These are phyloP conservation scores for Symbiotaphrina buchneri DNA, from an alignment of 495 filamentous ascomycete genomes.

Conservation along the genomic window DNA sequence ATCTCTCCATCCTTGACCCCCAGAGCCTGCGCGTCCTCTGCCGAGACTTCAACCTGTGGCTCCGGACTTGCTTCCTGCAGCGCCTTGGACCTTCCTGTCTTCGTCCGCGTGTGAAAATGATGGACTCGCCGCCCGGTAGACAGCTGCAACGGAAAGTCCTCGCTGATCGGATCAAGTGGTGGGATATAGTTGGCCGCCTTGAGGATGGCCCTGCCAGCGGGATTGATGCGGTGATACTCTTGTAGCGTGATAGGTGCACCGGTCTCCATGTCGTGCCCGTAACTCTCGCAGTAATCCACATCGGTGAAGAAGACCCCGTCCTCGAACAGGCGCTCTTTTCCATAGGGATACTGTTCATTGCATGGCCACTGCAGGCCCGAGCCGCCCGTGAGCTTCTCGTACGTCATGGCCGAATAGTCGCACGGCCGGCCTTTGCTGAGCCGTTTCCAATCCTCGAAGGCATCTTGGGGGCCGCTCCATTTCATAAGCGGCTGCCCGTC, in stretches of 20 bases:
- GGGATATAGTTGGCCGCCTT: constrained; percentile 3
- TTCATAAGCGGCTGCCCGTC: constrained; percentile 7
- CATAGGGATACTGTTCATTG: constrained; percentile 4
- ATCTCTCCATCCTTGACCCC: constrained; percentile 2
- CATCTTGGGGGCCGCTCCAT: constrained; percentile 6
- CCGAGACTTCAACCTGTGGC: neutral
- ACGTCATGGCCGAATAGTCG: constrained; percentile 7
- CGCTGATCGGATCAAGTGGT: constrained; percentile 1
- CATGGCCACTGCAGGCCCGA: constrained; percentile 4
- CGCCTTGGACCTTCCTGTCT: constrained; percentile 3
- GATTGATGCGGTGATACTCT: constrained; percentile 2
- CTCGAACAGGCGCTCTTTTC: constrained; percentile 3
- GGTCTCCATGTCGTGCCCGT: constrained; percentile 3
- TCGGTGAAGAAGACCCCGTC: constrained; percentile 4
- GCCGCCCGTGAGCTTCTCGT: constrained; percentile 3
- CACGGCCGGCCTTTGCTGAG: constrained; percentile 8
- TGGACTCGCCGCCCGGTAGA: constrained; percentile 2
- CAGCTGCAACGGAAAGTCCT: constrained; percentile 3
- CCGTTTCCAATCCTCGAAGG: constrained; percentile 9
- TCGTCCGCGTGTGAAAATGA: constrained; percentile 5
- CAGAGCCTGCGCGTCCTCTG: constrained; percentile 2
- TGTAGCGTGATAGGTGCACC: constrained; percentile 3
- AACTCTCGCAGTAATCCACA: constrained; percentile 4
- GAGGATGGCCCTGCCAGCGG: constrained; percentile 2
- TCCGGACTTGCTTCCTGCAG: constrained; percentile 2